Evolutionary conservation across 495 filamentous ascomycete species (phyloP).

Genomic region (Trichocladium uniseriatum): DNA sequence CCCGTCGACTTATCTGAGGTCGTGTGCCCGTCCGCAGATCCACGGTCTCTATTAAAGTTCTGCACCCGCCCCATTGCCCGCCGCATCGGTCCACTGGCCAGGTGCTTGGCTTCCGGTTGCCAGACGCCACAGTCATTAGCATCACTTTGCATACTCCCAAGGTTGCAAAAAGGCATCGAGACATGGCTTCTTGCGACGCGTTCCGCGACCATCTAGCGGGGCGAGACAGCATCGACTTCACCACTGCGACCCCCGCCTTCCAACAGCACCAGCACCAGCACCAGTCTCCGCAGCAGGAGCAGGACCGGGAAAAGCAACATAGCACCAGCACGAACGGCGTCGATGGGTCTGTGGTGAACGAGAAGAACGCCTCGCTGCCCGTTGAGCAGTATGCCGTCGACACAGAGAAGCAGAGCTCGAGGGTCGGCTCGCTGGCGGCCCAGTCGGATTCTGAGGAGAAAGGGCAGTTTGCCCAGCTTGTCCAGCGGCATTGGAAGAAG

Average conservation of each 20-base stretch:
- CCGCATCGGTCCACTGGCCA: not conserved
- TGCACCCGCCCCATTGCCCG: not conserved
- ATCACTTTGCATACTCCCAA: too few relatives aligned
- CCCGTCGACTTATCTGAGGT: not conserved
- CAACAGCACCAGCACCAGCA: not conserved
- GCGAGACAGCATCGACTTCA: slow-evolving; percentile 9
- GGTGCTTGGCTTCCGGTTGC: not conserved
- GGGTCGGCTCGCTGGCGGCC: slow-evolving; percentile 16
- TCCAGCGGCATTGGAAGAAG: slow-evolving; percentile 11
- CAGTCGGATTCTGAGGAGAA: not conserved
- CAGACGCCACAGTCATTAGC: not conserved
- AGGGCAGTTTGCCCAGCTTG: not conserved
- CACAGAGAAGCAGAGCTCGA: slow-evolving; percentile 20
- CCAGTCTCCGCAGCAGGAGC: not conserved
- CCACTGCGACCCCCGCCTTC: too few relatives aligned
- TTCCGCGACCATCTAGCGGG: not conserved
- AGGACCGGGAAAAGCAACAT: not conserved
- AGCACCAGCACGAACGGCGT: slow-evolving; percentile 6
- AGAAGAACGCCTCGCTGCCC: slow-evolving; percentile 5
- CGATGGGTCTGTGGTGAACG: slow-evolving; percentile 3
- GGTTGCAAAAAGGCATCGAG: too few relatives aligned
- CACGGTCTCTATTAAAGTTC: not conserved
- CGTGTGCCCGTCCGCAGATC: not conserved
- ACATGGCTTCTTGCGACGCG: not conserved
- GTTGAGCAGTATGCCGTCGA: slow-evolving; percentile 15